These are phyloP conservation scores for Debaryomycetaceae sp. DNA, from an alignment of 1,139 yeast species.

Conservation along the genomic window DNA sequence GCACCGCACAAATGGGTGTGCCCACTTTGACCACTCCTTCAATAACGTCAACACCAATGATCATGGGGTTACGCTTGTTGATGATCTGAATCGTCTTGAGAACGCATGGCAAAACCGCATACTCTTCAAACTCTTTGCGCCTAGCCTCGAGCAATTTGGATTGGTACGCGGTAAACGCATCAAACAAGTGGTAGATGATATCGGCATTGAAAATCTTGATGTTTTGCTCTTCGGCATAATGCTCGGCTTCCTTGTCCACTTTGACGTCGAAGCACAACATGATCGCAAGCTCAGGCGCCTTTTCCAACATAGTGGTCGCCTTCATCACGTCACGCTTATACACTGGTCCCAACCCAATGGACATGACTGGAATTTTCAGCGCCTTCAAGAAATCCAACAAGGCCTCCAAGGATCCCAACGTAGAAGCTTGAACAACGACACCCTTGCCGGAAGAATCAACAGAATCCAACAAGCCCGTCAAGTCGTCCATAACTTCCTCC, in stretches of 20 bases:
- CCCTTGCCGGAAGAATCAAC: constrained; percentile 93
- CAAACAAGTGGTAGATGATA: constrained; percentile 92
- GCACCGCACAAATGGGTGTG: constrained; percentile 93
- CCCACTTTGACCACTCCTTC: constrained; percentile 89
- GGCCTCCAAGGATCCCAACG: constrained; percentile 96
- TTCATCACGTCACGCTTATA: constrained; percentile 97
- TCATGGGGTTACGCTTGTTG: constrained; percentile 98
- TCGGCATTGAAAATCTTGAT: constrained; percentile 91
- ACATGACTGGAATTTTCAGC: constrained; percentile 98
- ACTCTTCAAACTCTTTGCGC: constrained; percentile 79
- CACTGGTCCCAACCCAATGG: constrained; percentile 96
- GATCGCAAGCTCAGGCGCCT: constrained; percentile 89
- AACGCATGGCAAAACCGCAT: constrained; percentile 92
- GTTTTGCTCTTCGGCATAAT: constrained; percentile 88
- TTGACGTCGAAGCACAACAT: constrained; percentile 98
- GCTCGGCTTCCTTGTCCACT: constrained; percentile 96
- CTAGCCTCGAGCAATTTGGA: constrained; percentile 76
- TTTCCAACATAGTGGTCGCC: constrained; percentile 92
- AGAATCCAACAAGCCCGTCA: constrained; percentile 87
- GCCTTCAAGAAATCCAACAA: constrained; percentile 91
- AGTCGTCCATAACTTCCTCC: constrained; percentile 99
- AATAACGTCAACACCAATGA: constrained; percentile 92
- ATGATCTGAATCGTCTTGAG: constrained; percentile 90
- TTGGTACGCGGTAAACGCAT: constrained; percentile 89
- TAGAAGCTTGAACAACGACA: constrained; percentile 97